Evolutionary conservation across 495 filamentous ascomycete genomes (phyloP).

Genomic region (Podospora pseudoanserina): DNA sequence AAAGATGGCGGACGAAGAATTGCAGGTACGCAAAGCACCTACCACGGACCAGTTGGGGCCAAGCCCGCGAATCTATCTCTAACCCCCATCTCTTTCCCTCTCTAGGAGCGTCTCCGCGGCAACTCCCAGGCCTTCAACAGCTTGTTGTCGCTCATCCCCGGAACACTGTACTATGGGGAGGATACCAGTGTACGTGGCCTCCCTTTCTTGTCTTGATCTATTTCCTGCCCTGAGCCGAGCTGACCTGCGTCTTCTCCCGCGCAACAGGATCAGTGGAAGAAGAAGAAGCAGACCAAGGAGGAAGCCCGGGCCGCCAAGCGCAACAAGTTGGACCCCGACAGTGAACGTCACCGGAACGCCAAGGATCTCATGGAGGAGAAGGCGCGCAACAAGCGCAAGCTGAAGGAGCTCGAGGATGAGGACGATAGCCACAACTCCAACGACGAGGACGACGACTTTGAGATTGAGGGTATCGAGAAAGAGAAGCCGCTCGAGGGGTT

Average conservation of each 20-base stretch:
- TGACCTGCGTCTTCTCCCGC: background rate
- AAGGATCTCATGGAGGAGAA: constrained; percentile 84
- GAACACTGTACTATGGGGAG: constrained; percentile 86
- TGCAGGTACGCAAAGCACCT: constrained; percentile 29
- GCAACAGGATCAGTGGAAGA: constrained; percentile 74
- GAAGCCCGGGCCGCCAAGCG: constrained; percentile 69
- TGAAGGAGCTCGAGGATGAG: constrained; percentile 31
- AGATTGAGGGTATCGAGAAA: constrained; percentile 43
- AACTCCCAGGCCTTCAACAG: constrained; percentile 88
- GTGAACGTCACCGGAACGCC: constrained; percentile 62
- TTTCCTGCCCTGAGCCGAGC: background rate
- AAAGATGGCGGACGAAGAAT: constrained; percentile 28
- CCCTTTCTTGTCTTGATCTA: constrained; percentile 24
- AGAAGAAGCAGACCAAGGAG: constrained; percentile 84
- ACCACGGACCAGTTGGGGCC: background rate
- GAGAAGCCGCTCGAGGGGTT: constrained; percentile 55
- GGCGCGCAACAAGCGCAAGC: constrained; percentile 64
- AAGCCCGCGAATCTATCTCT: constrained; percentile 11
- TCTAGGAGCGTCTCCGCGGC: constrained; percentile 77
- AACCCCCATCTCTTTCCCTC: constrained; percentile 4
- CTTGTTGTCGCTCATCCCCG: constrained; percentile 86
- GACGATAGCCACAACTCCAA: constrained; percentile 31
- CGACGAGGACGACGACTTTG: constrained; percentile 37
- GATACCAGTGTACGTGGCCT: constrained; percentile 67
- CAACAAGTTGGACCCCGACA: constrained; percentile 84